A percentile compares a stretch with the other conserved stretches of the same genome.
These are phyloP conservation scores for Betula pendula DNA, from an alignment of 306 rosid species.

Conservation along the genomic window DNA sequence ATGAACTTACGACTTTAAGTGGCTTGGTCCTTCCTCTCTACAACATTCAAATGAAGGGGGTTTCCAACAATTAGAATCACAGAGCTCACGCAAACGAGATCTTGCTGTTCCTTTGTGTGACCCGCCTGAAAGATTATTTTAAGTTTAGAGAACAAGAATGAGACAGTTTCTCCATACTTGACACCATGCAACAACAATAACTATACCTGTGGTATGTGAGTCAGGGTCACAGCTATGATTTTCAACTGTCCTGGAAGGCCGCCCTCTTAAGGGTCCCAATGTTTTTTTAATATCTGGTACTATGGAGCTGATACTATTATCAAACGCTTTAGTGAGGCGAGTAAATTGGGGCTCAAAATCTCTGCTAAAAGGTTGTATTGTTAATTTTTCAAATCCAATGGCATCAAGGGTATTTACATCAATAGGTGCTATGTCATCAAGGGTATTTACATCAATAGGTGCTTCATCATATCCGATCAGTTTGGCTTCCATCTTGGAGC, in stretches of 20 bases:
- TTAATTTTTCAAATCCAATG: slow-evolving; percentile 14
- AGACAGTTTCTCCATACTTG: background rate
- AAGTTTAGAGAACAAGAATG: slow-evolving; percentile 16
- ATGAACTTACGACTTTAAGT: slow-evolving; percentile 50
- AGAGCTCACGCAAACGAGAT: slow-evolving; percentile 64
- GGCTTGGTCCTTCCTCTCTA: slow-evolving; percentile 81
- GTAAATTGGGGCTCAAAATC: slow-evolving; percentile 29
- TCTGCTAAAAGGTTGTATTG: slow-evolving; percentile 23
- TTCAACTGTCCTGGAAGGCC: slow-evolving; percentile 18
- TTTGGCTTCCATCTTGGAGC: slow-evolving; percentile 57
- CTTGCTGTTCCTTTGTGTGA: slow-evolving; percentile 47
- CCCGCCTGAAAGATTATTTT: slow-evolving; percentile 35
- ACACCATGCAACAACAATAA: slow-evolving; percentile 25
- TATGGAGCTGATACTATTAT: slow-evolving; percentile 15
- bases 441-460: slow-evolving; percentile 48
- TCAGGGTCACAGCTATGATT: slow-evolving; percentile 29
- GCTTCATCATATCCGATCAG: slow-evolving; percentile 85
- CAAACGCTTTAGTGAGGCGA: slow-evolving; percentile 12
- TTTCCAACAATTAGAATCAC: slow-evolving; percentile 66
- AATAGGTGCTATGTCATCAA: slow-evolving; percentile 66
- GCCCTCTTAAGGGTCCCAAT: background rate
- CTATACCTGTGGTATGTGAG: slow-evolving; percentile 47
- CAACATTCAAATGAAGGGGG: slow-evolving; percentile 71
- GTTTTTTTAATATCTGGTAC: slow-evolving; percentile 26
- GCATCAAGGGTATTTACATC: slow-evolving; percentile 34